These are phyloP conservation scores for Linnemannia elongata DNA, from an alignment of 192 early-diverging fungal genomes.

Conservation along the genomic window DNA sequence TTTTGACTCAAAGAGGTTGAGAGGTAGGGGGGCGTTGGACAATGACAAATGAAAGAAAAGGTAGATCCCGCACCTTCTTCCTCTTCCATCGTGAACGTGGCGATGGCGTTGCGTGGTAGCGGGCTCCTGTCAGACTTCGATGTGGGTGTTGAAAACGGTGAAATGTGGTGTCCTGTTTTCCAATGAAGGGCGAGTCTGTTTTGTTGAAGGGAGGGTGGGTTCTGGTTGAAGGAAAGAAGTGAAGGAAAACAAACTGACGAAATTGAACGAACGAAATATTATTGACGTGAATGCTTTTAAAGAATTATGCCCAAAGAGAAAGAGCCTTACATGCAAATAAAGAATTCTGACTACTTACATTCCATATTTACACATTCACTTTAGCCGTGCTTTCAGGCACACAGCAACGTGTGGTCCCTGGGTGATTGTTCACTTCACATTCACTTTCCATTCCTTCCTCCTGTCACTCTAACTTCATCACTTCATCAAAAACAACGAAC, in stretches of 20 bases:
- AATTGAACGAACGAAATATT: background rate
- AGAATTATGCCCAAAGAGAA: background rate
- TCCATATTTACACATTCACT: slow-evolving; percentile 1
- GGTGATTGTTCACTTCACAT: background rate
- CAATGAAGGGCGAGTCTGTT: background rate
- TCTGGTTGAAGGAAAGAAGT: no score
- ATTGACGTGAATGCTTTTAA: background rate
- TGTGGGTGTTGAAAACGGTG: background rate
- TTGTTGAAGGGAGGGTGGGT: background rate
- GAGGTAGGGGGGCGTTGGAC: no score
- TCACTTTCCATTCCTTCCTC: background rate
- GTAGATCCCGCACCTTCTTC: slow-evolving; percentile 29
- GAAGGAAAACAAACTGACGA: no score
- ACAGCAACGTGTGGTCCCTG: background rate
- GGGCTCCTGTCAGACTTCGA: slow-evolving; percentile 1
- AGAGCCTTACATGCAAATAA: background rate
- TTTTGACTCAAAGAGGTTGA: background rate
- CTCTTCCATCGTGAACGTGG: slow-evolving; percentile 33
- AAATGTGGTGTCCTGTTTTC: background rate
- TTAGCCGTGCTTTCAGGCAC: background rate
- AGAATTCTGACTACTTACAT: background rate
- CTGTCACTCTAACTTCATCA: background rate
- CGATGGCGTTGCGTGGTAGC: background rate
- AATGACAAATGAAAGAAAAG: background rate
- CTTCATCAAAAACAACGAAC: background rate